Evolutionary conservation across 257 asterid genomes (phyloP), one percentile per base, ranked within the genome.

Genomic region (Solanum chaucha): DNA sequence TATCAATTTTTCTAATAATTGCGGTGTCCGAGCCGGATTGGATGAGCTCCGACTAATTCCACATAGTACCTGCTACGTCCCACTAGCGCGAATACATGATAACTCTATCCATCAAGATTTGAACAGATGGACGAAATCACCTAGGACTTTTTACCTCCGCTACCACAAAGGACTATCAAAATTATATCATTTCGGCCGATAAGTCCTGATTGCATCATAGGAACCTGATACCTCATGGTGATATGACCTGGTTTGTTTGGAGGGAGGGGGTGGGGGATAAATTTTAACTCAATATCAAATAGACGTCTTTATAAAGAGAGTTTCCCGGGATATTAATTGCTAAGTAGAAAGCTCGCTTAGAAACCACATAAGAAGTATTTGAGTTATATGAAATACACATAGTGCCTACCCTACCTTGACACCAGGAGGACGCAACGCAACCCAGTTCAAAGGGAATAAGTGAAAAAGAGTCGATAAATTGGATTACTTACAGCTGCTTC

Each of bases 401-500:
- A 28, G 82, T 10, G 13, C 2, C 28, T n/a, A 5, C 8, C 51
- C 17, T 22, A 35, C 5, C 30, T 20, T 20, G n/a, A 74, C 10
- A 5, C 10, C 20, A 10, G 32, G 55, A 22, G 55, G 82, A 36
- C 3, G 32, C 10, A 36, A 74, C 1, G 5, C 10, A 10, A 3
- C 10, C 6, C 12, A 11, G 2, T 40, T 75, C 81, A 75, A 30
- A 11, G 38, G 35, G 75, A 5, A 20, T n/a, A 24, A 15, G n/a
- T 41, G 3, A 71, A 15, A 30, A 10, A 30, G 26, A 38, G 83
- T 41, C 80, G 10, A 67, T 12, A 84, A 83, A 46, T 30, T 34
- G 58, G 38, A 82, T 82, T 86, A 94, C 99, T 95, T 94, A 97
- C 99, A 87, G 99, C 99, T 85, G 99, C 99, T 92, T 97, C 99